Evolutionary conservation across 1,284 basidiomycete genomes (phyloP).

Genomic region (Tausonia pullulans): DNA sequence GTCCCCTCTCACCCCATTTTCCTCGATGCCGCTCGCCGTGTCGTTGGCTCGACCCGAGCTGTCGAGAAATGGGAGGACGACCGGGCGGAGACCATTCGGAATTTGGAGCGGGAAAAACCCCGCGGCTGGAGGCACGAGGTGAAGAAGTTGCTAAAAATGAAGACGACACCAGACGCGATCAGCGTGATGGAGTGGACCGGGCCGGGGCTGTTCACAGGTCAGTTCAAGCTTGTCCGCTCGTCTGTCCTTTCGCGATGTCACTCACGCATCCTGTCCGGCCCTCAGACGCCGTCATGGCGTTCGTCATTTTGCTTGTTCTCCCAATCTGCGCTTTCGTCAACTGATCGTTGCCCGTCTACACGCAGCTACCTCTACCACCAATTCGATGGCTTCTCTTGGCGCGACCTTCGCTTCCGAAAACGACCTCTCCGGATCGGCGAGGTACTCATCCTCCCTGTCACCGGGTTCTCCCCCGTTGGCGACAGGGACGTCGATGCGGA

Average conservation of each 20-base stretch:
- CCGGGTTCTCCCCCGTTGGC: constrained; percentile 31
- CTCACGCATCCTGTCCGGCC: neutral
- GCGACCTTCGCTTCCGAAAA: constrained; percentile 28
- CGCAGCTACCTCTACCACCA: constrained; percentile 28
- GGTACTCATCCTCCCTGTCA: constrained; percentile 33
- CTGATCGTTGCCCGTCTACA: too few relatives aligned
- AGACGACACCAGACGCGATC: constrained; percentile 22
- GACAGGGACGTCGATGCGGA: constrained; percentile 26
- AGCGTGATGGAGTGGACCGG: constrained; percentile 36
- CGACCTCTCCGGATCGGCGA: constrained; percentile 34
- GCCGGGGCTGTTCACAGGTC: constrained; percentile 15
- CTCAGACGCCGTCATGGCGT: too few relatives aligned
- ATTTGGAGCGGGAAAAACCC: too few relatives aligned
- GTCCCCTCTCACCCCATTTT: constrained; percentile 34
- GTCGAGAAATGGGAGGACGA: constrained; percentile 23
- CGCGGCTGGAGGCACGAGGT: constrained; percentile 7
- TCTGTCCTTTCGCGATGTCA: neutral
- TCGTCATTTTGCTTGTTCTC: constrained; percentile 21
- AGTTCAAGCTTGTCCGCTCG: neutral
- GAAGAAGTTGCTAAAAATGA: constrained; percentile 13
- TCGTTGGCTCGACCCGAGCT: constrained; percentile 28
- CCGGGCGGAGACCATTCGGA: constrained; percentile 10
- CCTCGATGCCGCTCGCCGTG: constrained; percentile 32
- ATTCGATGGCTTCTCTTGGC: constrained; percentile 32
- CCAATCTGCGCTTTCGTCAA: constrained; percentile 26